Conservation (phyloP, 345 rosid genomes). For the Draba incana region DNA sequence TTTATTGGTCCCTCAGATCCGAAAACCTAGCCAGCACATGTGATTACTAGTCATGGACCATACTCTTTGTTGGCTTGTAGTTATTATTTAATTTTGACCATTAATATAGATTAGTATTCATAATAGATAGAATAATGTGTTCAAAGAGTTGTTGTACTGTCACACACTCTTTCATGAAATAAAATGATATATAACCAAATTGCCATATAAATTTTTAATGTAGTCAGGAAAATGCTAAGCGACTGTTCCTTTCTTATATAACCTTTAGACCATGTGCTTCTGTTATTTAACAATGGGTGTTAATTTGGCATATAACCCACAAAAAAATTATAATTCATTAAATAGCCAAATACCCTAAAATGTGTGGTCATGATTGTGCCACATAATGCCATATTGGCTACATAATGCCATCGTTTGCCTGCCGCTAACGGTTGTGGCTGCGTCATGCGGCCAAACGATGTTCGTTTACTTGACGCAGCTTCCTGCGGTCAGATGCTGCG, state of each 20-base stretch:
- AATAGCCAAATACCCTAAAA: too few relatives aligned
- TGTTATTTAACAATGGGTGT: neutral
- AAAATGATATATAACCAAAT: neutral
- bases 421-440: too few relatives aligned
- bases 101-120: neutral
- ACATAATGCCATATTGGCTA: too few relatives aligned
- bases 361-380: too few relatives aligned
- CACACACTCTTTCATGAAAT: neutral
- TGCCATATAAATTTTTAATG: neutral
- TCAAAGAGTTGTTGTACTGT: neutral
- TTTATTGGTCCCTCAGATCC: conserved; percentile 27
- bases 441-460: too few relatives aligned
- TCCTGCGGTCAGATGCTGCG: too few relatives aligned
- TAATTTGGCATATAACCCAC: too few relatives aligned
- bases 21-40: conserved; percentile 26
- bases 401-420: too few relatives aligned
- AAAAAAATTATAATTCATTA: too few relatives aligned
- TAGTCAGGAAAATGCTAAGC: neutral
- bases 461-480: too few relatives aligned
- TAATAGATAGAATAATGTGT: neutral
- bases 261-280: conserved; percentile 1
- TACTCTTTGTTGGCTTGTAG: neutral
- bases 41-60: conserved; percentile 27
- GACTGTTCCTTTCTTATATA: neutral
- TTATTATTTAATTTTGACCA: neutral